phyloP scores from a whole-genome alignment of 2,329 filamentous ascomycete genomes.

The Pseudodiploospora longispora region DNA sequence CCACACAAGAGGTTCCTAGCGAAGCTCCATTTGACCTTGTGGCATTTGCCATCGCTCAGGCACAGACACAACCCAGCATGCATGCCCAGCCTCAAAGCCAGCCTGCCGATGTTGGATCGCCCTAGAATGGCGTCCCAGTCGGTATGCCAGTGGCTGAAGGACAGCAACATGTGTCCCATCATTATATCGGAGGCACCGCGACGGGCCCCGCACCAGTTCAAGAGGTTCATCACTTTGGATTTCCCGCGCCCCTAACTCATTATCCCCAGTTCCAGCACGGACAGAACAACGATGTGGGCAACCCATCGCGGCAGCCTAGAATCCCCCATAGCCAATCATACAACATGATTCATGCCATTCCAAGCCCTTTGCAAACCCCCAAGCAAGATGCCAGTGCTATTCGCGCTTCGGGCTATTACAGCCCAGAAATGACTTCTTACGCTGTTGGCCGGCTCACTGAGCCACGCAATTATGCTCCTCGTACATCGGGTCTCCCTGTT shows the following conservation, averaged over 20 bases:
- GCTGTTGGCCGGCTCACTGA: slow-evolving; percentile 23
- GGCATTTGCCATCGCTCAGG: slow-evolving; percentile 5
- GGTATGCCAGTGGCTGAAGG: background rate
- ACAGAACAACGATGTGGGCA: no score
- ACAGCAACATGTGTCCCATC: background rate
- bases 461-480: slow-evolving; percentile 34
- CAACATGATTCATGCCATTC: slow-evolving; percentile 3
- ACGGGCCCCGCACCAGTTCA: background rate
- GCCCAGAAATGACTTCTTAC: slow-evolving; percentile 3
- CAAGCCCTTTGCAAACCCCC: slow-evolving; percentile 1
- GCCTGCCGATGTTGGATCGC: slow-evolving; percentile 2
- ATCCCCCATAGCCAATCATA: slow-evolving; percentile 12
- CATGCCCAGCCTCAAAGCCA: slow-evolving; percentile 3
- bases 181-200: background rate
- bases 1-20: background rate
- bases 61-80: no score
- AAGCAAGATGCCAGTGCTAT: slow-evolving; percentile 1
- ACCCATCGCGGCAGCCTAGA: background rate
- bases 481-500: slow-evolving; percentile 17
- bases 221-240: no score
- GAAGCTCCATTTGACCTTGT: background rate
- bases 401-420: slow-evolving; percentile 2
- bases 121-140: slow-evolving; percentile 12
- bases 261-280: no score
- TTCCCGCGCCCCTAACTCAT: no score